Percentiles rank a stretch among this genome's conserved stretches.
Conservation (phyloP, 2,329 filamentous ascomycete species). For the Fusarium dlaminii region DNA sequence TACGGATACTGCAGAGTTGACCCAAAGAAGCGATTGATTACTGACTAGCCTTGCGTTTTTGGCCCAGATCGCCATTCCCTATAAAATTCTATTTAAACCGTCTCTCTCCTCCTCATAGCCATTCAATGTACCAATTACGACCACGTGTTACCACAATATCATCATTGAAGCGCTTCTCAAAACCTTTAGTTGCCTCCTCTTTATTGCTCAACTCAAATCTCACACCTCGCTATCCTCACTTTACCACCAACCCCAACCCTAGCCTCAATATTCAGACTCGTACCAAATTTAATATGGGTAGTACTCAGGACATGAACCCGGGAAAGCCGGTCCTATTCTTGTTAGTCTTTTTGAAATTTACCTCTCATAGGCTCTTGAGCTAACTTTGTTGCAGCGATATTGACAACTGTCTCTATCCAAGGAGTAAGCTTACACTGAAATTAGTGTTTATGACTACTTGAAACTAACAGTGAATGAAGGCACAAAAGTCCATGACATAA, state of each 20-base stretch:
- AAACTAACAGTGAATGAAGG: constrained; percentile 53
- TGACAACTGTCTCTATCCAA: constrained; percentile 96
- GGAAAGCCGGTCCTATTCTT: constrained; percentile 57
- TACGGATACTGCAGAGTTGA: neutral
- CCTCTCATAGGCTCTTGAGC: neutral
- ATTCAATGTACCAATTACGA: constrained; percentile 37
- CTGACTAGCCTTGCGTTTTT: constrained; percentile 11
- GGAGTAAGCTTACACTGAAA: constrained; percentile 66
- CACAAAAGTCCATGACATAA: constrained; percentile 85
- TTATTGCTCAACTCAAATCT: constrained; percentile 19
- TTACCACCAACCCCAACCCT: constrained; percentile 8
- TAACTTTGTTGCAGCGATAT: constrained; percentile 77
- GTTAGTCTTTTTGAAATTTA: constrained; percentile 40
- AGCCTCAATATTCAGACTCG: constrained; percentile 8
- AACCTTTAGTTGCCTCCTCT: constrained; percentile 10
- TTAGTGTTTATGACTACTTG: neutral
- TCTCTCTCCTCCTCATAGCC: constrained; percentile 4
- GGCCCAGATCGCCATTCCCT: constrained; percentile 12
- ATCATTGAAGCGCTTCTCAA: constrained; percentile 30
- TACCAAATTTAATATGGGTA: constrained; percentile 42
- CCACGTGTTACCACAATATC: constrained; percentile 34
- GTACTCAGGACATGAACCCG: constrained; percentile 47
- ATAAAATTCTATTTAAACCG: constrained; percentile 15
- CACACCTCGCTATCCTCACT: constrained; percentile 19
- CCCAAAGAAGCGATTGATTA: constrained; percentile 7